Evolutionary conservation across 495 filamentous ascomycete genomes (phyloP).

Genomic region (Penicillium dipodomyicola): DNA sequence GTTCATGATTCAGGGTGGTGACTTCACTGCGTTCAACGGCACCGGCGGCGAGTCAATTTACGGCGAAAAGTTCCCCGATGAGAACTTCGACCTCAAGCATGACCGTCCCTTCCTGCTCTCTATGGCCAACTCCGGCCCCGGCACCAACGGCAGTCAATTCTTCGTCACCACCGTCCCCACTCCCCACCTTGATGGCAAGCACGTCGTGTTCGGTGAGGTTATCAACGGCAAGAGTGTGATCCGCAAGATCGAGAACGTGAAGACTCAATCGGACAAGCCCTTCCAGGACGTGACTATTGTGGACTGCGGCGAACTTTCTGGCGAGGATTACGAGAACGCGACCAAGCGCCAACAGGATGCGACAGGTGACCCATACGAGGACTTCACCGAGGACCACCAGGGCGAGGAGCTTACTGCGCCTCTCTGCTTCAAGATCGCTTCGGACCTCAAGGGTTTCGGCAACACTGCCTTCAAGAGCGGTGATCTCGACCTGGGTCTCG

Average conservation of each 20-base stretch:
- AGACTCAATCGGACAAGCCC: slow-evolving; percentile 83
- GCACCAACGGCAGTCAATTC: slow-evolving; percentile 96
- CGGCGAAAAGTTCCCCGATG: slow-evolving; percentile 95
- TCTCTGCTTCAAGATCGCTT: slow-evolving; percentile 62
- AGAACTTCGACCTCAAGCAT: slow-evolving; percentile 93
- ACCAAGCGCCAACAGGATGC: slow-evolving; percentile 65
- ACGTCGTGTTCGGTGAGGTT: slow-evolving; percentile 64
- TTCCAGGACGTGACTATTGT: slow-evolving; percentile 65
- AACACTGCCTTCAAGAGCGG: slow-evolving; percentile 86
- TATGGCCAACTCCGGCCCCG: slow-evolving; percentile 96
- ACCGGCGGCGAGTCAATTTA: slow-evolving; percentile 98
- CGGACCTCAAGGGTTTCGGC: slow-evolving; percentile 87
- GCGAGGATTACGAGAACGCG: slow-evolving; percentile 60
- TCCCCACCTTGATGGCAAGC: slow-evolving; percentile 92
- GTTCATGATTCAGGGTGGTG: slow-evolving; percentile 99
- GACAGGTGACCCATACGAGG: slow-evolving; percentile 91
- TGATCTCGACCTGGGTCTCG: slow-evolving; percentile 67
- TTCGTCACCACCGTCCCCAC: slow-evolving; percentile 94
- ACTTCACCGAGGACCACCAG: slow-evolving; percentile 88
- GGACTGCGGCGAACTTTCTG: slow-evolving; percentile 83
- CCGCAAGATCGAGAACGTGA: slow-evolving; percentile 83
- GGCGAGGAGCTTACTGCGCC: slow-evolving; percentile 60
- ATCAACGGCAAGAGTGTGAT: slow-evolving; percentile 87
- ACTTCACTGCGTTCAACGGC: slow-evolving; percentile 94
- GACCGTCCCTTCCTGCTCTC: slow-evolving; percentile 90